Evolutionary conservation across 2,329 filamentous ascomycete species (phyloP), one percentile per base, ranked within the genome.

Genomic region (Penicillium sp.): DNA sequence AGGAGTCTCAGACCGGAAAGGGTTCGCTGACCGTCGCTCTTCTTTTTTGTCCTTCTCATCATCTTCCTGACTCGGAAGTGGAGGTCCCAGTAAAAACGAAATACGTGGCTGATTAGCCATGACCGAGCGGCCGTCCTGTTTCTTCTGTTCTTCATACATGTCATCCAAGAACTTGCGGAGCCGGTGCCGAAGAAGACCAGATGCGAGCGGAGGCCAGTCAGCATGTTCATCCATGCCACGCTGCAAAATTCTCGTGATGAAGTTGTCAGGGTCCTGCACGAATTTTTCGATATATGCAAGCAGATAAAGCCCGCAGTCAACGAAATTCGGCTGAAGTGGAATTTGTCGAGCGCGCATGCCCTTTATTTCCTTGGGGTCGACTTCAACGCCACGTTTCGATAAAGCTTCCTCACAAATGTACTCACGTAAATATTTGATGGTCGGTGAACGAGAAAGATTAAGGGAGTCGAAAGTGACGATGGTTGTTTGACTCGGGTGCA

Each of bases 381-480:
- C 75, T 5, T 77, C 70, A 58, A 82, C 73, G 14, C 73, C 69
- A n/a, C 77, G 78, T 66, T 85, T 94, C 78, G 75, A 80, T 61
- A 81, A 79, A 4, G 89, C 88, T 75, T 97, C 94, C 46, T 83
- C 82, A 6, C 82, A 68, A 5, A 97, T 78, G 71, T 96, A 97
- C 25, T 89, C 82, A 66, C 88, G 92, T 27, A 99, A 77, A 33
- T 82, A 81, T 45, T 73, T 81, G 58, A 88, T 85, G 6, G 90
- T 89, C 1, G 79, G 75, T 1, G 82, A 78, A 62, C 92, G 90
- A 0, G 77, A 44, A 4, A 73, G 66, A n/a, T 86, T 87, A 1
- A 97, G 80, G 0, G 94, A 97, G 71, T 99, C 94, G 25, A 97
- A 82, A 0, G 90, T 91, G 60, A 97, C 86, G 58, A 97, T 92